Evolutionary conservation across 2,329 filamentous ascomycete species (phyloP), one percentile per base, ranked within the genome.

Genomic region (Paecilomyces formosus): DNA sequence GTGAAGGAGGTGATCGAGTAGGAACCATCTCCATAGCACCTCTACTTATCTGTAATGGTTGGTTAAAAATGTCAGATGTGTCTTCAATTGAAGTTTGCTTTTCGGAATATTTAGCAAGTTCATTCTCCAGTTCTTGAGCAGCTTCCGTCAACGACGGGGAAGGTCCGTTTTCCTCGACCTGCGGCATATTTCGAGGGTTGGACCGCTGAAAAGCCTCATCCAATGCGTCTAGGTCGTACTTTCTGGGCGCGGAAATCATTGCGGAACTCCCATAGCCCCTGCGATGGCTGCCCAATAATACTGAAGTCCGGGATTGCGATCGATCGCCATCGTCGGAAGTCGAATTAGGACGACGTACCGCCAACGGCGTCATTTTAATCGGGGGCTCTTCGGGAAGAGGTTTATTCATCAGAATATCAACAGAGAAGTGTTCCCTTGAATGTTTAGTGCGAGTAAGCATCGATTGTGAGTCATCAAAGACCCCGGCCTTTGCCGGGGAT

Each of bases 381-480:
- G 66, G 63, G 26, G 75, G 75, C 22, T 72, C 72, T 4, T 69
- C 65, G 15, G 76, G 76, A 4, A 78, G 67, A 7, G 75, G 74
- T 55, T 78, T 78, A 56, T 76, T 74, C 57, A 64, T 71, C 21
- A 70, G 57, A 22, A 74, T 65, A 22, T 64, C 63, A 24, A 63
- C 62, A 12, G 62, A 57, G 24, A 61, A 39, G 45, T 1, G 55
- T 59, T 54, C 62, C 56, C 30, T 60, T 54, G 49, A 63, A 51
- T 56, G 58, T 15, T 56, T 57, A 30, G 58, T 57, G 57, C 13
- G n/a, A 18, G 13, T 53, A 55, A 1, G 60, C 24, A 26, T 26
- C 24, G 58, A 24, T n/a, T 51, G 9, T 8, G 45, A 22, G 50
- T 71, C 70, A 53, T 77, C 74, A 54, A 77, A 77, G 28, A 72